A percentile compares a stretch with the other conserved stretches of the same genome.
These are phyloP conservation scores for Arthrobotrys sinensis DNA, from an alignment of 2,329 filamentous ascomycete species.

Conservation along the genomic window DNA sequence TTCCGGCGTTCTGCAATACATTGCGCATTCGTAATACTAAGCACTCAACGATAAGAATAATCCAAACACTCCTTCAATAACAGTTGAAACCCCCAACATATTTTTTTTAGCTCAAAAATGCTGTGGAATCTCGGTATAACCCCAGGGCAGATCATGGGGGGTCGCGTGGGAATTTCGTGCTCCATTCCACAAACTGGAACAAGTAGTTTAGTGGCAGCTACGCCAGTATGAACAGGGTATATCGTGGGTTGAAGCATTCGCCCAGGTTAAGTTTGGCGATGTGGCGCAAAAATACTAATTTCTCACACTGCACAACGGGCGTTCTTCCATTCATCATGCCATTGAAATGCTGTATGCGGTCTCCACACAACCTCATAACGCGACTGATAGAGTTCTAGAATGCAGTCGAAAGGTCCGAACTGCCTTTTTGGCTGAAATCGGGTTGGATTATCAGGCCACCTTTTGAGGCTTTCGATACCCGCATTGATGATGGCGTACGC, in stretches of 20 bases:
- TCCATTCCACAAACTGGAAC: slow-evolving; percentile 31
- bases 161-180: slow-evolving; percentile 61
- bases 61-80: slow-evolving; percentile 7
- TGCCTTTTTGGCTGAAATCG: slow-evolving; percentile 19
- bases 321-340: slow-evolving; percentile 12
- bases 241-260: slow-evolving; percentile 12
- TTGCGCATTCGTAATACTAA: slow-evolving; percentile 16
- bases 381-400: slow-evolving; percentile 47
- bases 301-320: neutral
- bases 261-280: slow-evolving; percentile 25
- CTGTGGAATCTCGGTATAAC: slow-evolving; percentile 7
- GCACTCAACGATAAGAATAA: neutral
- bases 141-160: slow-evolving; percentile 48
- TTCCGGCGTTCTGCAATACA: slow-evolving; percentile 16
- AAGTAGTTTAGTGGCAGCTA: slow-evolving; percentile 19
- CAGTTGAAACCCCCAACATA: neutral
- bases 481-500: slow-evolving; percentile 20
- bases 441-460: slow-evolving; percentile 21
- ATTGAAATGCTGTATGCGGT: neutral
- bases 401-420: slow-evolving; percentile 21
- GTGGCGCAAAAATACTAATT: slow-evolving; percentile 13
- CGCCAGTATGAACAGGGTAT: slow-evolving; percentile 12
- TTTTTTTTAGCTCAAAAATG: slow-evolving; percentile 4
- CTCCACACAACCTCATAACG: slow-evolving; percentile 11
- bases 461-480: slow-evolving; percentile 15